Percentiles rank a stretch among this genome's conserved stretches.
These are phyloP conservation scores for Pleurotus platypus DNA, from an alignment of 768 basidiomycete genomes.

Conservation along the genomic window DNA sequence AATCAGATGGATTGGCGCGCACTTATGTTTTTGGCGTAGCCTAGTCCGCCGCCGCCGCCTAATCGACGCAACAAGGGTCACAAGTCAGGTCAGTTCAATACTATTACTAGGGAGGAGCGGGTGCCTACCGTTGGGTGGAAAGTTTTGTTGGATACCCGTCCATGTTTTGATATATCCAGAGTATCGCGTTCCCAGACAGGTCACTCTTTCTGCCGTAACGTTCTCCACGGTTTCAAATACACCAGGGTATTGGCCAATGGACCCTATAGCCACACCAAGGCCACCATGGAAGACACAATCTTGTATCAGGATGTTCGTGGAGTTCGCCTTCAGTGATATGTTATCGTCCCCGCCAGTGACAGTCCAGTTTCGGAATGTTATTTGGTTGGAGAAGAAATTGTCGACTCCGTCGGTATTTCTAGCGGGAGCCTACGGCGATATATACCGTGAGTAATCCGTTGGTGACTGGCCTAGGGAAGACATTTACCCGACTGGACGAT, in stretches of 20 bases:
- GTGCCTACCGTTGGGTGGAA: constrained; percentile 27
- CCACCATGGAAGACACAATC: constrained; percentile 33
- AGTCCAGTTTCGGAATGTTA: constrained; percentile 34
- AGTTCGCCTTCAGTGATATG: constrained; percentile 36
- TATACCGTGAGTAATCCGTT: not conserved
- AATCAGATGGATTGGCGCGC: not conserved
- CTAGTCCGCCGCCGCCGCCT: constrained; percentile 30
- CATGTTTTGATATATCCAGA: constrained; percentile 32
- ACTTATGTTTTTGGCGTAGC: constrained; percentile 26
- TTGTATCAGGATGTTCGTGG: constrained; percentile 35
- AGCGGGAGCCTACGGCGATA: constrained; percentile 17
- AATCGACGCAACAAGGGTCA: not conserved
- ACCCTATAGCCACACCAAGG: constrained; percentile 35
- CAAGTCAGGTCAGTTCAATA: not conserved
- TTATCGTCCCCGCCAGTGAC: constrained; percentile 35
- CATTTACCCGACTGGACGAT: constrained; percentile 24
- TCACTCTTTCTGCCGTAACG: constrained; percentile 23
- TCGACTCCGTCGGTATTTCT: constrained; percentile 36
- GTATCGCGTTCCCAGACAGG: constrained; percentile 19
- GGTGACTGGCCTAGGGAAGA: not conserved
- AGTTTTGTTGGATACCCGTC: constrained; percentile 27
- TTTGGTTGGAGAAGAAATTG: constrained; percentile 32
- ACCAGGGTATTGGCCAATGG: constrained; percentile 27
- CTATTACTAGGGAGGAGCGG: not conserved
- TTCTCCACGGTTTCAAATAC: constrained; percentile 25